Conservation (phyloP, 805 yeast species). For the Zygosaccharomyces kombuchaensis region DNA sequence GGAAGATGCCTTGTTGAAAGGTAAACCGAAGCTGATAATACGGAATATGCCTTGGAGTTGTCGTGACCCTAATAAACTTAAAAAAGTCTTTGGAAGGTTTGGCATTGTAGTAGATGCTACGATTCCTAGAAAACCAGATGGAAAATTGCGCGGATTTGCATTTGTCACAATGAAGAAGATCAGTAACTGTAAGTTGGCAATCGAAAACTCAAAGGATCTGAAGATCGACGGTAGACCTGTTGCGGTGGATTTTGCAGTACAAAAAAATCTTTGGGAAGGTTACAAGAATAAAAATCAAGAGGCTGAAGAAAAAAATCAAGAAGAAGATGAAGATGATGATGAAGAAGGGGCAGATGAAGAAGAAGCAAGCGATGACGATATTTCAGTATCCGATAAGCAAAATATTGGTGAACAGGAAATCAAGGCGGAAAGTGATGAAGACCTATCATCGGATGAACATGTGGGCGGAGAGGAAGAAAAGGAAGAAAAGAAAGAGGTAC, state of each 20-base stretch:
- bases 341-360: slow-evolving; percentile 35
- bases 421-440: slow-evolving; percentile 30
- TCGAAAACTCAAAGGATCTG: slow-evolving; percentile 67
- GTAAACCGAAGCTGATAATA: slow-evolving; percentile 81
- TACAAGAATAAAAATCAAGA: slow-evolving; percentile 44
- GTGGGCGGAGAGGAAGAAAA: slow-evolving; percentile 32
- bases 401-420: slow-evolving; percentile 31
- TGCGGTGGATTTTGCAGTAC: slow-evolving; percentile 90
- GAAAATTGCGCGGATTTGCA: slow-evolving; percentile 91
- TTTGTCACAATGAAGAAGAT: slow-evolving; percentile 85
- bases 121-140: slow-evolving; percentile 83
- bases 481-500: slow-evolving; percentile 33
- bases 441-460: slow-evolving; percentile 10
- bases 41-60: slow-evolving; percentile 97
- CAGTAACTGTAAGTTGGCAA: slow-evolving; percentile 72
- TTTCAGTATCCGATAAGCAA: slow-evolving; percentile 12
- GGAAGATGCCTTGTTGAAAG: slow-evolving; percentile 51
- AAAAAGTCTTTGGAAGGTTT: slow-evolving; percentile 62
- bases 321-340: slow-evolving; percentile 35
- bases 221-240: slow-evolving; percentile 87
- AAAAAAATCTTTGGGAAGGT: slow-evolving; percentile 77
- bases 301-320: slow-evolving; percentile 38
- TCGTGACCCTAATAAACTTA: slow-evolving; percentile 67
- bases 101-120: slow-evolving; percentile 87
- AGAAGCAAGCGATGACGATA: slow-evolving; percentile 28